phyloP scores from a whole-genome alignment of 2,329 filamentous ascomycete genomes.

The Diaporthe nobilis region DNA sequence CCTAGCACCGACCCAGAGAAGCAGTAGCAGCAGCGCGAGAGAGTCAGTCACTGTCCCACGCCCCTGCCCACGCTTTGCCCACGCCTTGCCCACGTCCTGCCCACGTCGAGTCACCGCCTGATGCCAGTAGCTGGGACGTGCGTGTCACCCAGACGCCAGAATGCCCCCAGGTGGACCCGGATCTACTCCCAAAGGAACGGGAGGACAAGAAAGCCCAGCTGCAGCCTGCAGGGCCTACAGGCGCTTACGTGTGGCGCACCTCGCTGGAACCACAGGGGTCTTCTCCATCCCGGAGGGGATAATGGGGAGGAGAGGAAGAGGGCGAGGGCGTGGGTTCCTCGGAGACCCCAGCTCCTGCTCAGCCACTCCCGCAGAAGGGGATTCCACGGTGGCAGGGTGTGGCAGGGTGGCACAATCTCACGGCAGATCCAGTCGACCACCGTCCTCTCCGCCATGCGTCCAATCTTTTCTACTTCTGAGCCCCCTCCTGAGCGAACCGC shows the following conservation, averaged over 20 bases:
- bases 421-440: conserved; percentile 24
- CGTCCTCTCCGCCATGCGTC: conserved; percentile 14
- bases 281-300: conserved; percentile 15
- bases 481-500: conserved; percentile 27
- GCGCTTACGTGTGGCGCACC: conserved; percentile 32
- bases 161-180: conserved; percentile 12
- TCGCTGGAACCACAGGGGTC: conserved; percentile 12
- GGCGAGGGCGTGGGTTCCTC: conserved; percentile 6
- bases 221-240: conserved; percentile 19
- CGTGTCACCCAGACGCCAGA: conserved; percentile 10
- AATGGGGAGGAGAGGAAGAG: conserved; percentile 1
- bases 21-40: background rate
- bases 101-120: conserved; percentile 21
- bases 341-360: conserved; percentile 20
- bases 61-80: background rate
- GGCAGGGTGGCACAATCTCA: conserved; percentile 30
- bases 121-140: conserved; percentile 19
- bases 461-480: conserved; percentile 29
- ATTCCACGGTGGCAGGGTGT: background rate
- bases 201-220: conserved; percentile 3
- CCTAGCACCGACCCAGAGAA: background rate
- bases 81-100: no score
- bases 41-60: conserved; percentile 23
- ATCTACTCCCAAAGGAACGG: background rate
- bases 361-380: conserved; percentile 14